A percentile compares a stretch with the other conserved stretches of the same genome.
Evolutionary conservation across 2,329 filamentous ascomycete genomes (phyloP).

Genomic region (Hymenoscyphus occultus): DNA sequence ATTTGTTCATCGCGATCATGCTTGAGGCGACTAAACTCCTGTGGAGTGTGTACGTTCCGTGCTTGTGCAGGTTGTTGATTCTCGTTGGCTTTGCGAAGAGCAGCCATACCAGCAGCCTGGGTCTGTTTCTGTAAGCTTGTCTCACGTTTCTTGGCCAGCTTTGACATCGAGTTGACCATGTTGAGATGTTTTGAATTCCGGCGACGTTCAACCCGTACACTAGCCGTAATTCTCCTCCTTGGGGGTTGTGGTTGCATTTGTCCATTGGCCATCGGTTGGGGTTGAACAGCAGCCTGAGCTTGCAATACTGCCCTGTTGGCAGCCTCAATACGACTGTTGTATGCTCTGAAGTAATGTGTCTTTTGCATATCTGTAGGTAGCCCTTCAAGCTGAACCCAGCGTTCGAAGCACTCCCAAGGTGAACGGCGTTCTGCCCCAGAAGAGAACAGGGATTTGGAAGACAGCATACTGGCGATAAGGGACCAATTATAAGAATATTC

Average conservation of each 20-base stretch:
- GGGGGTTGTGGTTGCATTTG: slow-evolving; percentile 48
- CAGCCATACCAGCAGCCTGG: slow-evolving; percentile 71
- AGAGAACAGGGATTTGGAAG: slow-evolving; percentile 70
- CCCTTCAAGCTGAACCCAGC: slow-evolving; percentile 90
- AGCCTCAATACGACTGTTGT: slow-evolving; percentile 58
- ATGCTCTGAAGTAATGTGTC: slow-evolving; percentile 86
- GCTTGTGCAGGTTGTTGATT: slow-evolving; percentile 41
- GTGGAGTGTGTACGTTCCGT: slow-evolving; percentile 58
- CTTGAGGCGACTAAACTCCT: slow-evolving; percentile 86
- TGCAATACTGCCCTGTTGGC: slow-evolving; percentile 51
- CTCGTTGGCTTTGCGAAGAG: slow-evolving; percentile 79
- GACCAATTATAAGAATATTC: slow-evolving; percentile 99
- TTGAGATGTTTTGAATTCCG: slow-evolving; percentile 83
- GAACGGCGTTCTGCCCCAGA: slow-evolving; percentile 87
- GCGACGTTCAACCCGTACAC: slow-evolving; percentile 80
- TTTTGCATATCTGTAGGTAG: slow-evolving; percentile 91
- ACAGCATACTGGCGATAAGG: slow-evolving; percentile 78
- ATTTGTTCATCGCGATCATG: slow-evolving; percentile 77
- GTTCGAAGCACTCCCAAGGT: slow-evolving; percentile 97
- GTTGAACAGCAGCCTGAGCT: slow-evolving; percentile 35
- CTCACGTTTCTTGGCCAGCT: slow-evolving; percentile 91
- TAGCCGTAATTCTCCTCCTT: slow-evolving; percentile 70
- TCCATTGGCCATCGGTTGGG: slow-evolving; percentile 38
- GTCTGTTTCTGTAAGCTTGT: slow-evolving; percentile 82
- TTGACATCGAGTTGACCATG: slow-evolving; percentile 91